Base-by-base conservation (phyloP, 176 grass and related monocot genomes). In the Bolboschoenus planiculmis region DNA sequence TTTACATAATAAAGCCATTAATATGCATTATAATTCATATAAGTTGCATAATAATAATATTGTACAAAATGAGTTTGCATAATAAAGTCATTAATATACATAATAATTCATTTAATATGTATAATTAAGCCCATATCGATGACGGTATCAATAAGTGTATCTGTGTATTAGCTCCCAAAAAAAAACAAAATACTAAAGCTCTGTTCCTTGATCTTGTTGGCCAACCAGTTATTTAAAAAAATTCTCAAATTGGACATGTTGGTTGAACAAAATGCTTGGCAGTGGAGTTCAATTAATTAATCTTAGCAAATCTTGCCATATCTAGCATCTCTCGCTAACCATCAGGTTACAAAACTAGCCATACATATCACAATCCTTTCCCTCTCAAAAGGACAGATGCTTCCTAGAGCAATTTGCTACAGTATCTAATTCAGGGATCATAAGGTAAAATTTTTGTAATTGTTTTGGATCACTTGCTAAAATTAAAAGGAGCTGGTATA, bases 381-480 rank as follows among this genome's bases (percentile, higher is more conserved):
- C 67, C 30, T 35, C 18, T 64, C 13, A 10, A 21, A 42, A 40
- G 65, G 33, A 70, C 15, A 70, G 36, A 70, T 70, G 65, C 18
- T 75, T 75, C 21, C 43, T 31, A 51, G 24, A 48, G 42, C 71
- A 76, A 76, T 51, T 51, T 51, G 72, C 72, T 30, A 75, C 43
- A 74, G 39, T 74, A 48, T 68, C 61, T 68, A 39, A 68, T 68
- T 31, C 64, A 70, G 34, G 65, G 61, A 34, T 33, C 30, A 65
- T 15, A 10, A 36, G 61, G 3, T 20, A 36, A 65, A 36, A 4
- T 36, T 65, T 34, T 51, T 51, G 30, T 64, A 65, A 61, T 65
- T 65, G 61, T 20, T 33, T 65, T 65, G 61, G 60, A 34, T 64
- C 13, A 63, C 50, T 53, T n/a, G n/a, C n/a, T n/a, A n/a, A n/a